Percentiles rank a stretch among this genome's conserved stretches.
Conservation (phyloP, 805 yeast species). For the Spathaspora gorwiae region DNA sequence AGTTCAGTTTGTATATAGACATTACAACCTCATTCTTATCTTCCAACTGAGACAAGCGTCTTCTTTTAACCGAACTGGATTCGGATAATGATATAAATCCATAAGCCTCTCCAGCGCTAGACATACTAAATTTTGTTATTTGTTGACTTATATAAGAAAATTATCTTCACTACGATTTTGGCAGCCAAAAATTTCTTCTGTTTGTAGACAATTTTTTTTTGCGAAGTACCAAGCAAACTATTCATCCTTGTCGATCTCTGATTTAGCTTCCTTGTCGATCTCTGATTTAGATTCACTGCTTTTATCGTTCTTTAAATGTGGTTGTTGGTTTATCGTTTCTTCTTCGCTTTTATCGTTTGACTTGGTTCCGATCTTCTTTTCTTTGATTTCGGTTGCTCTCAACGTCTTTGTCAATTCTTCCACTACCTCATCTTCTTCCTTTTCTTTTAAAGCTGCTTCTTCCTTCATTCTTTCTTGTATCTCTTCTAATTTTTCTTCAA, state of each 20-base stretch:
- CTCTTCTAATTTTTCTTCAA: slow-evolving; percentile 10
- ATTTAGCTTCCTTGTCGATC: no score
- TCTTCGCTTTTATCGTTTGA: slow-evolving; percentile 5
- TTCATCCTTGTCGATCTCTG: no score
- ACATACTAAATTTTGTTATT: no score
- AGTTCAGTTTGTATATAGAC: slow-evolving; percentile 5
- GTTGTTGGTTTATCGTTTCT: background rate
- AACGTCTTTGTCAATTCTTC: slow-evolving; percentile 3
- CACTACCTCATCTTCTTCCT: background rate
- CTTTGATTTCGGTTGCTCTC: slow-evolving; percentile 4
- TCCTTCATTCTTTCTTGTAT: slow-evolving; percentile 10
- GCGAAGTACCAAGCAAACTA: no score
- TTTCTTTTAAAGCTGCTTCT: slow-evolving; percentile 1
- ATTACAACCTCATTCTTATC: slow-evolving; percentile 1
- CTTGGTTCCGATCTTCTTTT: slow-evolving; percentile 2
- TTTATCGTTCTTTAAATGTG: no score
- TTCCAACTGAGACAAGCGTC: background rate
- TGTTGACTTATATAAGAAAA: no score
- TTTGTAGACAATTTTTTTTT: no score
- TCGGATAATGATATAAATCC: slow-evolving; percentile 2
- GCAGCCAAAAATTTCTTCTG: no score
- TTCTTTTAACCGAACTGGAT: background rate
- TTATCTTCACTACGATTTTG: no score
- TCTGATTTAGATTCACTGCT: no score
- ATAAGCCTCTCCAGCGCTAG: background rate